Evolutionary conservation across 2,329 filamentous ascomycete genomes (phyloP), one percentile per base, ranked within the genome.

Genomic region (Paecilomyces sp.): DNA sequence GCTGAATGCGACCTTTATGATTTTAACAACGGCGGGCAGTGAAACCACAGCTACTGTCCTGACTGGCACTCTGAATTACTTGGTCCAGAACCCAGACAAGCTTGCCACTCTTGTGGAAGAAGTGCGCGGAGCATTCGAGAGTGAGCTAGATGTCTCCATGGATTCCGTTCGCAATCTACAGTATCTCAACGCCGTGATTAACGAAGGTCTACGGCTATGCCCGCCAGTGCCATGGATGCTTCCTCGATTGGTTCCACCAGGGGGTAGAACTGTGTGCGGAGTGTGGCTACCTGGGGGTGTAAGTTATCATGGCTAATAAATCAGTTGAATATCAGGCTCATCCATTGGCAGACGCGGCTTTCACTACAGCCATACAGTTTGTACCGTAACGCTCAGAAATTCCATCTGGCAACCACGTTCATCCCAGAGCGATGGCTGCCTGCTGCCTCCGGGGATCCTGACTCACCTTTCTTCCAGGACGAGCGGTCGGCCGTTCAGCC

Each of bases 101-200:
- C 62, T 75, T 3, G 50, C 65, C 61, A 72, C 63, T 53, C 52
- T 78, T 1, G 64, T 62, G 0, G 3, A 68, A 0, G 78, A 81
- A 61, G 65, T 81, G 1, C 72, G 75, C 0, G 57, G 62, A 0
- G 56, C 66, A 0, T 80, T 78, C 62, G 53, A 47, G 0, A 57
- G 55, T 0, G 65, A 71, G 5, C 64, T 69, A 0, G 74, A 79
- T 3, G 78, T 81, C 41, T 69, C 62, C 7, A 61, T 73, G n/a
- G 58, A 60, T 3, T 65, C 64, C 0, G 60, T 68, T 0, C 54
- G 57, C 56, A 56, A 62, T 4, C 61, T 76, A 0, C 73, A 76
- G 0, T 82, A 81, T 60, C 69, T 84, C 6, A 76, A 81, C 62
- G 81, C 81, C 0, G 75, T 77, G 3, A 75, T 83, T 41, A 75